Evolutionary conservation across 1,284 basidiomycete genomes (phyloP).

Genomic region (Ganoderma resinaceum): DNA sequence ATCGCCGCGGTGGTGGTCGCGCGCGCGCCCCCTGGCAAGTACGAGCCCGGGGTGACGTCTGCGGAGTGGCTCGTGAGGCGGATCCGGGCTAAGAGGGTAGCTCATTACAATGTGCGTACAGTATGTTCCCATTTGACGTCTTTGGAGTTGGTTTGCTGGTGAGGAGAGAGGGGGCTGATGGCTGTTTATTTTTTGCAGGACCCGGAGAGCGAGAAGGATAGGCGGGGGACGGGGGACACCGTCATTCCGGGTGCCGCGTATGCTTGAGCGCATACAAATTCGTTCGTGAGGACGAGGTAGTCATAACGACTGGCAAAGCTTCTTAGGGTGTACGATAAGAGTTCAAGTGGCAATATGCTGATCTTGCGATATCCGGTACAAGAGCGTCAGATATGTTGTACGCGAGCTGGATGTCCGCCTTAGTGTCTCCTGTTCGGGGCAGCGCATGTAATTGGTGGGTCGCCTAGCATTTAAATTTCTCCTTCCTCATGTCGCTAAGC

Average conservation of each 20-base stretch:
- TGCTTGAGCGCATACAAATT: not conserved
- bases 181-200: conserved; percentile 14
- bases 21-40: conserved; percentile 19
- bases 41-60: conserved; percentile 33
- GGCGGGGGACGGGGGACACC: conserved; percentile 10
- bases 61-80: conserved; percentile 39
- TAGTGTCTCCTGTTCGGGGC: not conserved
- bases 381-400: not conserved
- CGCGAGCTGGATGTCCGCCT: not conserved
- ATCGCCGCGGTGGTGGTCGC: conserved; percentile 37
- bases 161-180: not conserved
- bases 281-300: not conserved
- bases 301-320: not conserved
- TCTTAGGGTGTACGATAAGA: not conserved
- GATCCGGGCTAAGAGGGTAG: conserved; percentile 34
- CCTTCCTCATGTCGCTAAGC: not conserved
- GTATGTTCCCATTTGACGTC: conserved; percentile 12
- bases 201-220: conserved; percentile 31
- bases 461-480: not conserved
- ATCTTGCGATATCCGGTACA: not conserved
- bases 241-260: not conserved
- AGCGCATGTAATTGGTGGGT: not conserved
- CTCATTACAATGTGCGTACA: conserved; percentile 31
- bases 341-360: not conserved
- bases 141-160: not conserved